Base-by-base conservation (phyloP, 768 basidiomycete species). In the Boletus reticuloceps region DNA sequence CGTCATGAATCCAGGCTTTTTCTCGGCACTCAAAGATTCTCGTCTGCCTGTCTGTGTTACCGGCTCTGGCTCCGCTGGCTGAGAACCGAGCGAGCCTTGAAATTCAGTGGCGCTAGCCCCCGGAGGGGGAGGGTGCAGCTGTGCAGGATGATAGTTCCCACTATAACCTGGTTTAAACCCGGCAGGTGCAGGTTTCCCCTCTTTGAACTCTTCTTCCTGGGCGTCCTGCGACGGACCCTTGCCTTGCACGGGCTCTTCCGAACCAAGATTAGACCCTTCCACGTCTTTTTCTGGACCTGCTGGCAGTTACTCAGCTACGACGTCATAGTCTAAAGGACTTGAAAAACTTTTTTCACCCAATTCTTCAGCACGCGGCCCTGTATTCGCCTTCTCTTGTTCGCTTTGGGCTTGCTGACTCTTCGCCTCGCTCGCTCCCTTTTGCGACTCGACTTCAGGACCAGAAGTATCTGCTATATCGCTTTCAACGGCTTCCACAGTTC, bases 91-190 rank as follows among this genome's bases (percentile, higher is more conserved):
- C 17, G 50, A 39, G 20, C 36, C 7, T 52, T 49, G 41, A 36
- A 49, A 48, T 45, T 67, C 68, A 2, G 50, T 55, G 12, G 16
- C 64, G 29, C 63, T 59, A 8, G 59, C 40, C 6, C 58, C 68
- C 0, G 53, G 53, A 6, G 61, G 69, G 8, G 60, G 68, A 27
- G 69, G 69, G 29, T 72, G 69, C 42, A 71, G 29, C 31, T 57
- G 46, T 10, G 69, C 69, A 25, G 69, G 67, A 41, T 72, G 71
- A 42, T 70, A 70, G 8, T 56, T 61, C 3, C 40, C 63, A 9
- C 59, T 49, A 16, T 65, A 56, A 11, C 54, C 63, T 29, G 22
- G 47, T 25, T 32, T 32, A 9, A 6, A 36, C 27, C 49, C 39
- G 2, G 42, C 11, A 34, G 27, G 8, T 7, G 16, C 13, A 0